phyloP scores from a whole-genome alignment of 257 asterid genomes.

The Solanum paucissectum region DNA sequence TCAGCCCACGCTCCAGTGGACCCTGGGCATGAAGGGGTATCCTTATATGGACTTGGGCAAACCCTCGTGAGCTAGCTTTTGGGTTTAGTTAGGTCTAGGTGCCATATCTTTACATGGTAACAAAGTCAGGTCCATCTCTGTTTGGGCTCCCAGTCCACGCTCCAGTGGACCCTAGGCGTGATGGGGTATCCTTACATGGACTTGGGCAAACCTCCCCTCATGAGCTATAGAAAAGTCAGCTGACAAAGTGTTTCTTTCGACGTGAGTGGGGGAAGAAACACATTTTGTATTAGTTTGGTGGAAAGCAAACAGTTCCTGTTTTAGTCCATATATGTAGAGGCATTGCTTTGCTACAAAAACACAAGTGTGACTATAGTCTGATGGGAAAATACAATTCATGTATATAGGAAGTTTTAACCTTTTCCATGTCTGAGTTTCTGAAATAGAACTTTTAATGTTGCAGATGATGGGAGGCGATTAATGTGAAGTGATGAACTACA shows the following conservation, averaged over 20 bases:
- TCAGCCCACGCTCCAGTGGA: too few relatives aligned
- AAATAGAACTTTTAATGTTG: not conserved
- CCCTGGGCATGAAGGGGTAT: too few relatives aligned
- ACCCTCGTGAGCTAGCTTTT: not conserved
- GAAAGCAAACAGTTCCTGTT: not conserved
- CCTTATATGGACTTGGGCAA: not conserved
- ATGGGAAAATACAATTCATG: not conserved
- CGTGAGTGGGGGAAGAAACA: not conserved
- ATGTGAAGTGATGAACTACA: not conserved
- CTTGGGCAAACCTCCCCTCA: too few relatives aligned
- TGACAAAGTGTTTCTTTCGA: not conserved
- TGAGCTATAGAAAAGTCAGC: too few relatives aligned
- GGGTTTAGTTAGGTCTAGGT: too few relatives aligned
- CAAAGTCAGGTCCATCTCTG: too few relatives aligned
- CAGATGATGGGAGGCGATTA: slow-evolving; percentile 7
- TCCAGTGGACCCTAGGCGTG: too few relatives aligned
- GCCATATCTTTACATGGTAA: too few relatives aligned
- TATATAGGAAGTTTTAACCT: not conserved
- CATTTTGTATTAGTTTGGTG: not conserved
- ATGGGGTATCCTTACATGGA: too few relatives aligned
- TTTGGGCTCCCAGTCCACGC: too few relatives aligned
- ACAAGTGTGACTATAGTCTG: not conserved
- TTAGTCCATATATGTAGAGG: not conserved
- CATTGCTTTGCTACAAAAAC: not conserved
- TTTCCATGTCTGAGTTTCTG: not conserved